These are phyloP conservation scores for Leonotis leonurus DNA, from an alignment of 257 asterid species.

Conservation along the genomic window DNA sequence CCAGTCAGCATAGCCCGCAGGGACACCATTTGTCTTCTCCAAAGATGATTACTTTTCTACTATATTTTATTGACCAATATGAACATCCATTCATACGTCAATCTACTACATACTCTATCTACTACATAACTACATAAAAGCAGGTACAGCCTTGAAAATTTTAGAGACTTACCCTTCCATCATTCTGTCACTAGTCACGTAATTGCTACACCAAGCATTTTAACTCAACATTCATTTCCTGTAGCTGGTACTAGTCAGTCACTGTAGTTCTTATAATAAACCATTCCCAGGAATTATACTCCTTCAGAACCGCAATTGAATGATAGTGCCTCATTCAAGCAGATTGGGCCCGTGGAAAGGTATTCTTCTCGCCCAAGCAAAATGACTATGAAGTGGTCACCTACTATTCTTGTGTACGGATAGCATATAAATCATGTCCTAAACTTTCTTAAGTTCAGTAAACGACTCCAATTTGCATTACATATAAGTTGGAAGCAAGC, in stretches of 20 bases:
- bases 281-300: constrained; percentile 9
- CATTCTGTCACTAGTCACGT: too few species aligned
- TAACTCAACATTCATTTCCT: too few species aligned
- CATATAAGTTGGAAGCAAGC: background rate
- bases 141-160: too few species aligned
- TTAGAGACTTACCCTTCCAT: too few species aligned
- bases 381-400: background rate
- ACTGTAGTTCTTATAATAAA: constrained; percentile 6
- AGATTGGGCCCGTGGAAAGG: too few species aligned
- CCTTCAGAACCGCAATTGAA: background rate
- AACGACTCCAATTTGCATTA: background rate
- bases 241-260: background rate
- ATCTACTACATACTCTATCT: background rate
- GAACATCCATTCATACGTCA: background rate
- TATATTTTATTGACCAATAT: constrained; percentile 5
- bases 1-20: constrained; percentile 16
- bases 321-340: background rate
- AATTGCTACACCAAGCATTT: too few species aligned
- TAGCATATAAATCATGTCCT: background rate
- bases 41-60: constrained; percentile 1
- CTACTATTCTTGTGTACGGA: background rate
- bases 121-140: background rate
- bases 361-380: constrained; percentile 1
- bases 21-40: constrained; percentile 9
- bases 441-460: background rate